These are phyloP conservation scores for Phytophthora podocarpi DNA, from an alignment of 352 stramenopile species.

Conservation along the genomic window DNA sequence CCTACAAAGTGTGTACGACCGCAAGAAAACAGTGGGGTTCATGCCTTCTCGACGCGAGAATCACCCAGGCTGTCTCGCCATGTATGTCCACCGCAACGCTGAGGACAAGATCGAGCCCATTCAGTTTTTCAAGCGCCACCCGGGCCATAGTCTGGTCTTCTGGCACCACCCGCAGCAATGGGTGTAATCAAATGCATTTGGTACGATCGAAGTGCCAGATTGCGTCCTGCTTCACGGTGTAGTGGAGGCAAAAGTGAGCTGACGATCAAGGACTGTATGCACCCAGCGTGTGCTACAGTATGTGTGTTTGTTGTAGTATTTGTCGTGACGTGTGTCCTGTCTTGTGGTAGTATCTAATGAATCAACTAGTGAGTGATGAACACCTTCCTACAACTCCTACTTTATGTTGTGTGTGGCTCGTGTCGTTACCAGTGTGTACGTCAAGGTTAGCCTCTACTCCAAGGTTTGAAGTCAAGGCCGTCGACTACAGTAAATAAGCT, in stretches of 20 bases:
- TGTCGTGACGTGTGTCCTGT: constrained; percentile 7
- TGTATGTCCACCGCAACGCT: constrained; percentile 57
- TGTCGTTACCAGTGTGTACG: too few species aligned
- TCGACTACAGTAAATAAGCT: too few species aligned
- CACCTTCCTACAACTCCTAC: too few species aligned
- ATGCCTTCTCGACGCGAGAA: constrained; percentile 45
- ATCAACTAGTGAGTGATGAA: constrained; percentile 6
- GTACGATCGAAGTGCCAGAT: constrained; percentile 19
- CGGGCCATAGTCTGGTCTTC: constrained; percentile 9
- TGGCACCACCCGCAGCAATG: constrained; percentile 32
- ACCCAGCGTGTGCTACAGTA: not conserved
- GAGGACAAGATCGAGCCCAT: constrained; percentile 67
- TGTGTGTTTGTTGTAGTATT: constrained; percentile 16
- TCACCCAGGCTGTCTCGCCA: constrained; percentile 53
- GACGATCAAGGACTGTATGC: not conserved
- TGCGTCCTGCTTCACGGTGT: not conserved
- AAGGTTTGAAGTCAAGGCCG: too few species aligned
- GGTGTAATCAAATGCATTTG: constrained; percentile 14
- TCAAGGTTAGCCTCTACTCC: too few species aligned
- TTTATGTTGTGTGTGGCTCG: too few species aligned
- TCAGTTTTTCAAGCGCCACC: constrained; percentile 64
- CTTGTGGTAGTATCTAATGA: constrained; percentile 9
- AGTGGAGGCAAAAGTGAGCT: not conserved
- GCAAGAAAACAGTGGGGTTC: constrained; percentile 67
- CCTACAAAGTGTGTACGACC: constrained; percentile 71